Base-by-base conservation (phyloP, 2,329 filamentous ascomycete species). In the Elsinoe ampelina region DNA sequence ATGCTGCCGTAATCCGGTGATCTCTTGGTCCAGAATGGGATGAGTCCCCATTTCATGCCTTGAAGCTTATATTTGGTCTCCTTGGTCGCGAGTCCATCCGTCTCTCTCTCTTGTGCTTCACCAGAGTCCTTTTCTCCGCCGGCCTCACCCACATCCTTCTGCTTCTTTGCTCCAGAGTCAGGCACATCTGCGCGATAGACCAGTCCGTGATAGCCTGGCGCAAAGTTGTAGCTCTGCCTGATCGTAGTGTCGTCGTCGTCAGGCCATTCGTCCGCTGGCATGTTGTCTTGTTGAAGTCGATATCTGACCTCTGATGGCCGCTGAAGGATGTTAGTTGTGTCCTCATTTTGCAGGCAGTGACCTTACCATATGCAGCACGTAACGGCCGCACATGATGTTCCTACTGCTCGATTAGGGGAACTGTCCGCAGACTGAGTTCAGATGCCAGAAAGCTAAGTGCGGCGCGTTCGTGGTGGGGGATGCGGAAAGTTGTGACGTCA, bases 41-140 rank as follows among this genome's bases (percentile, higher is more conserved):
- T 78, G 5, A 98, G 78, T 0, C 92, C 93, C 93, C 93, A 98
- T 78, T 89, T 92, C 87, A 97, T 97, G 1, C 84, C 79, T 68
- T 96, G 90, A 7, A 98, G 75, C 70, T 87, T 92, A 74, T 95
- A 95, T 62, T 73, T 82, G 8, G 77, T 77, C 58, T 73, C 68
- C 26, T 64, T 64, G 35, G 64, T 67, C 41, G 61, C 56, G 10
- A 58, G 54, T 10, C 61, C 61, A 52, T 66, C 59, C 50, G 54
- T 56, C 42, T 63, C 50, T 8, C 54, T 43, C 19, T 57, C 32
- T 11, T 15, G 19, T 8, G 51, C 30, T 39, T 59, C 61, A 52
- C 55, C 56, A 3, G 61, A 59, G 8, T 61, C 51, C 13, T 65
- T 58, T 17, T 62, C 61, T 36, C 60, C 64, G 52, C 62, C 61